A percentile compares a stretch with the other conserved stretches of the same genome.
Evolutionary conservation across 345 rosid genomes (phyloP).

Genomic region (Anastatica hierochuntica): DNA sequence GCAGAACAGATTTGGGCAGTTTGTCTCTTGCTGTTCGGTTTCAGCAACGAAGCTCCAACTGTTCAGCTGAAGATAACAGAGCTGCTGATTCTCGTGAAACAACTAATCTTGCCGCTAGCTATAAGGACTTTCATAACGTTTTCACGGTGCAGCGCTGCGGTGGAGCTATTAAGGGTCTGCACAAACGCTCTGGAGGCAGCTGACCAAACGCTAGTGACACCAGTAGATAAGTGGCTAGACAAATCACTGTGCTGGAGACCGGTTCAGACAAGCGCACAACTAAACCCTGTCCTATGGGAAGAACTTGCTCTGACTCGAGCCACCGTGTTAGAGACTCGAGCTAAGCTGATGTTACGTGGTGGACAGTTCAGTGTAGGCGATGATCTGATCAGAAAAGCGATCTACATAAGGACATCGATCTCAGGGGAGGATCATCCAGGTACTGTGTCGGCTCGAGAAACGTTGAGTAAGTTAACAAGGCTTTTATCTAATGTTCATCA

Average conservation of each 20-base stretch:
- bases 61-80: constrained; percentile 67
- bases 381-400: constrained; percentile 78
- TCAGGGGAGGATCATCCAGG: constrained; percentile 84
- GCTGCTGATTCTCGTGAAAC: constrained; percentile 45
- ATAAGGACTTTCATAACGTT: constrained; percentile 59
- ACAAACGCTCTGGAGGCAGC: constrained; percentile 81
- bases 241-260: constrained; percentile 90
- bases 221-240: constrained; percentile 80
- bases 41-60: constrained; percentile 50
- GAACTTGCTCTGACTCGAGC: constrained; percentile 85
- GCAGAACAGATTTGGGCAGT: constrained; percentile 80
- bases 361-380: constrained; percentile 78
- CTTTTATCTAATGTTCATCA: constrained; percentile 64
- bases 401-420: constrained; percentile 76
- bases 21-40: constrained; percentile 66
- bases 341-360: constrained; percentile 82
- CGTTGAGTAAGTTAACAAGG: constrained; percentile 74
- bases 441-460: constrained; percentile 67
- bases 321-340: constrained; percentile 79
- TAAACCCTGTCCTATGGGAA: constrained; percentile 88
- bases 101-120: constrained; percentile 68
- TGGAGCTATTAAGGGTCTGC: constrained; percentile 80
- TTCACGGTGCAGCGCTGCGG: constrained; percentile 71
- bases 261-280: constrained; percentile 68
- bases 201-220: constrained; percentile 75